These are phyloP conservation scores for Arabidopsis lyrata DNA, from an alignment of 441 rosid genomes.

Conservation along the genomic window DNA sequence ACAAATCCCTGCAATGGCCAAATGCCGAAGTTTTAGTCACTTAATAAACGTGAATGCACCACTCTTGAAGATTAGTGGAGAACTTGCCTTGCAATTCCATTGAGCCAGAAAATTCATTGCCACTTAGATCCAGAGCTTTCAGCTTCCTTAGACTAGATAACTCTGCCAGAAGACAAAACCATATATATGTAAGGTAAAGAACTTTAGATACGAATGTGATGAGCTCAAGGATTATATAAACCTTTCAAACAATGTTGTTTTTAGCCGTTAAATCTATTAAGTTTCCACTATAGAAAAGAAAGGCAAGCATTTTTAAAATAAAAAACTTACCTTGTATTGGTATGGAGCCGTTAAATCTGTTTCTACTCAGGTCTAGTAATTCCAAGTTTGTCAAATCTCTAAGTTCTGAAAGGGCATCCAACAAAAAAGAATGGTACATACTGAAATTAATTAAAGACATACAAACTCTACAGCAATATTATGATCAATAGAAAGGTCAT, in stretches of 20 bases:
- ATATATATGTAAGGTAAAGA: neutral
- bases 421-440: neutral
- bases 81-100: slow-evolving; percentile 16
- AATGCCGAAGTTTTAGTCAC: neutral
- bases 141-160: neutral
- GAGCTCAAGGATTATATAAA: neutral
- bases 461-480: no score
- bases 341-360: neutral
- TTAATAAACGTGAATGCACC: neutral
- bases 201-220: neutral
- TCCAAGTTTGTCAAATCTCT: neutral
- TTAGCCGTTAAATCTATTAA: neutral
- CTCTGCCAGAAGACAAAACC: neutral
- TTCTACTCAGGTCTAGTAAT: neutral
- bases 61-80: neutral
- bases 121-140: slow-evolving; percentile 1
- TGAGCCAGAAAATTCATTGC: neutral
- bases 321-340: neutral
- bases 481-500: no score
- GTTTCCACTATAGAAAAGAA: neutral
- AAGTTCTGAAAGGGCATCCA: neutral
- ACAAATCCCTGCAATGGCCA: slow-evolving; percentile 32
- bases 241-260: neutral
- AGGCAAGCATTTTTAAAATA: neutral
- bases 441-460: neutral